Evolutionary conservation across 306 rosid species (phyloP).

Genomic region (Prinsepia uniflora): DNA sequence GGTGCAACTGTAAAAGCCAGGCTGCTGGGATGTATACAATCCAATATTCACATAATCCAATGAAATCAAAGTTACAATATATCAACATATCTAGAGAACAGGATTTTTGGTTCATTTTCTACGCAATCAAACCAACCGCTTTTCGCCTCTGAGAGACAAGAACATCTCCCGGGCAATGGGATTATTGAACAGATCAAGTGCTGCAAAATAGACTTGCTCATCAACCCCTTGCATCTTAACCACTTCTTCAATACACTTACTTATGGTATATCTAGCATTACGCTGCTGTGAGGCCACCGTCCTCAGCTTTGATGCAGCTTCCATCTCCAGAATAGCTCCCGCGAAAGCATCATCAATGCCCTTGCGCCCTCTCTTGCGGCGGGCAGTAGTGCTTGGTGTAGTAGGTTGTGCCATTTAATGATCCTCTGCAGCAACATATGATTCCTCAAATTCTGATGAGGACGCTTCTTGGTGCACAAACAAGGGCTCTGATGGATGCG

Average conservation of each 20-base stretch:
- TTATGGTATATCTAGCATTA: slow-evolving; percentile 45
- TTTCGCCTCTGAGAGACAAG: slow-evolving; percentile 60
- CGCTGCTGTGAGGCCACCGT: slow-evolving; percentile 51
- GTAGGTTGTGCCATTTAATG: slow-evolving; percentile 39
- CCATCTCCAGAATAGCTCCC: slow-evolving; percentile 73
- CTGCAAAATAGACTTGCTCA: slow-evolving; percentile 54
- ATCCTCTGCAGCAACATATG: slow-evolving; percentile 36
- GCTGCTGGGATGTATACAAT: neutral
- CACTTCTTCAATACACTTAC: slow-evolving; percentile 61
- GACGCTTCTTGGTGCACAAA: slow-evolving; percentile 36
- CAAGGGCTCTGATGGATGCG: slow-evolving; percentile 32
- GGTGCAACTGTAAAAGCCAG: neutral
- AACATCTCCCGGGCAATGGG: slow-evolving; percentile 64
- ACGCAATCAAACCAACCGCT: slow-evolving; percentile 63
- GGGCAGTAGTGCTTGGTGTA: slow-evolving; percentile 31
- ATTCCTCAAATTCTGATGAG: slow-evolving; percentile 53
- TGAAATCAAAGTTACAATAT: neutral
- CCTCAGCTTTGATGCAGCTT: slow-evolving; percentile 66
- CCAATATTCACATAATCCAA: neutral
- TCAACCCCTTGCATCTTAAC: slow-evolving; percentile 61
- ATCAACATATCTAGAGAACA: slow-evolving; percentile 18
- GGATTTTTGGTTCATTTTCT: slow-evolving; percentile 41
- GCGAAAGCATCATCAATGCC: slow-evolving; percentile 64
- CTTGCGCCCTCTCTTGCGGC: slow-evolving; percentile 63
- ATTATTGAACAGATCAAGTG: slow-evolving; percentile 61